These are phyloP conservation scores for Scleroderma bovista DNA, from an alignment of 768 basidiomycete genomes.

Conservation along the genomic window DNA sequence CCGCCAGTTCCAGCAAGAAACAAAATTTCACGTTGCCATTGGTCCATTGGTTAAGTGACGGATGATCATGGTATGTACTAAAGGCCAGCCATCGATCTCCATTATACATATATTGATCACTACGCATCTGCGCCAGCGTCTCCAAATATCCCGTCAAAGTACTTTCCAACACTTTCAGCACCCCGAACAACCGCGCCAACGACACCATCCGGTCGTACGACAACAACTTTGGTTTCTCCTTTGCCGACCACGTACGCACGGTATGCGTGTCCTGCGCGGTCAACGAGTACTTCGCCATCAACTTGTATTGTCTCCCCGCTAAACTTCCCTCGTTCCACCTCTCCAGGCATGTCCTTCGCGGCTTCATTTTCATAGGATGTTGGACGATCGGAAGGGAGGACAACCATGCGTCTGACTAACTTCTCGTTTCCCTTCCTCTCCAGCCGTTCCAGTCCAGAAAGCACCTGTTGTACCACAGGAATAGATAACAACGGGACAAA, in stretches of 20 bases:
- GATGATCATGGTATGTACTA: too few relatives aligned
- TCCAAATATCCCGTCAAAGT: constrained; percentile 14
- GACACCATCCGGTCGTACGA: constrained; percentile 37
- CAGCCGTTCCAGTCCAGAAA: background rate
- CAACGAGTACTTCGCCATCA: background rate
- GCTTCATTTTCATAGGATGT: background rate
- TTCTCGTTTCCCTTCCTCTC: too few relatives aligned
- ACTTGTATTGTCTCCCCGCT: background rate
- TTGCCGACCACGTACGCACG: background rate
- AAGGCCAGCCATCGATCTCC: too few relatives aligned
- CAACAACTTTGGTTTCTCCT: constrained; percentile 11
- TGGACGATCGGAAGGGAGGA: background rate
- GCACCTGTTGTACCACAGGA: background rate
- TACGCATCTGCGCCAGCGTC: too few relatives aligned
- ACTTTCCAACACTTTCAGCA: background rate
- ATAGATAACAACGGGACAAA: constrained; percentile 20
- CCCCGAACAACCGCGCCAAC: constrained; percentile 33
- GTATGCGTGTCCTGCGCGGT: background rate
- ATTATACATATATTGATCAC: background rate
- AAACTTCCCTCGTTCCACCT: too few relatives aligned
- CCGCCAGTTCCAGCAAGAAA: too few relatives aligned
- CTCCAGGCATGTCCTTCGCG: too few relatives aligned
- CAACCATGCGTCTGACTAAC: background rate
- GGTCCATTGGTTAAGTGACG: too few relatives aligned
- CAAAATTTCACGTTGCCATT: too few relatives aligned